Percentiles rank a stretch among this genome's conserved stretches.
Evolutionary conservation across 2,329 filamentous ascomycete species (phyloP).

Genomic region (Claviceps capensis): DNA sequence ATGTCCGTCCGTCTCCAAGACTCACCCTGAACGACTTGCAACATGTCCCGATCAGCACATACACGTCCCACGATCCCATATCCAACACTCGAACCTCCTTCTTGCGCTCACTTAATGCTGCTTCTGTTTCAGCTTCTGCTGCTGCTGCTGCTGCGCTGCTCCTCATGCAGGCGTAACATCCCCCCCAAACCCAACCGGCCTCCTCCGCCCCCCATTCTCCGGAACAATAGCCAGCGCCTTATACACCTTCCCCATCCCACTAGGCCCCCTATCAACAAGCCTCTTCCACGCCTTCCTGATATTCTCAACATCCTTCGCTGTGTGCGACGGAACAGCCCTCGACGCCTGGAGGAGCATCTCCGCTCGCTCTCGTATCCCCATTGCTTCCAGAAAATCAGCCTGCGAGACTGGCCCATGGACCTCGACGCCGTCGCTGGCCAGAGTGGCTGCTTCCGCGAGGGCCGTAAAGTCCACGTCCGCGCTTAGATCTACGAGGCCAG

Average conservation of each 20-base stretch:
- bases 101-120: too few species aligned
- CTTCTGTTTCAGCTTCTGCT: too few species aligned
- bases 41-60: too few species aligned
- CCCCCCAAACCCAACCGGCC: slow-evolving; percentile 87
- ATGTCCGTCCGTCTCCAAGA: too few species aligned
- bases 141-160: too few species aligned
- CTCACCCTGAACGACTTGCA: too few species aligned
- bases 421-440: slow-evolving; percentile 67
- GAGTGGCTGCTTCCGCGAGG: slow-evolving; percentile 67
- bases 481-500: slow-evolving; percentile 76
- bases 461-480: slow-evolving; percentile 90
- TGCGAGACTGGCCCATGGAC: slow-evolving; percentile 88
- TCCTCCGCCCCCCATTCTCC: slow-evolving; percentile 56
- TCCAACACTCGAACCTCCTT: too few species aligned
- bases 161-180: slow-evolving; percentile 25
- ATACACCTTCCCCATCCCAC: slow-evolving; percentile 89
- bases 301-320: slow-evolving; percentile 29
- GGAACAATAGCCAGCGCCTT: slow-evolving; percentile 87
- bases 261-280: slow-evolving; percentile 67
- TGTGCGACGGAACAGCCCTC: slow-evolving; percentile 24
- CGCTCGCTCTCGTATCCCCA: slow-evolving; percentile 75
- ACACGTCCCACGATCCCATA: too few species aligned
- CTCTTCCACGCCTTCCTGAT: slow-evolving; percentile 67
- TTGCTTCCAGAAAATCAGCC: slow-evolving; percentile 58
- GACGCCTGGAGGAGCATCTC: slow-evolving; percentile 45